Base-by-base conservation (phyloP, 108 stramenopile genomes). In the Pseudonitzschia delicatissima region DNA sequence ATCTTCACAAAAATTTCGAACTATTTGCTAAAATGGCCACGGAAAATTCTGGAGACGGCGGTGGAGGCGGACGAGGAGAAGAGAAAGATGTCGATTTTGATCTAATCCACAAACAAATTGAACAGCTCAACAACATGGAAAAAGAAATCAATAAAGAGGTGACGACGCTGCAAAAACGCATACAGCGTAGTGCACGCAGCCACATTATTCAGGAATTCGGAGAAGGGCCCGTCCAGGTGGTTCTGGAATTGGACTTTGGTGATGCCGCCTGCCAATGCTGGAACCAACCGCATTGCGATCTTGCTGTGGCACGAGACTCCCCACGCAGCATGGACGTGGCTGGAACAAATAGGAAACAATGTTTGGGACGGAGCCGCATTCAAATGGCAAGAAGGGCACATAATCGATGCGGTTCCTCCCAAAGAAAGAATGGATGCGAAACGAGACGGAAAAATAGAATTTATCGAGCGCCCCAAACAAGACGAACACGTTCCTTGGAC, bases 311-410 rank as follows among this genome's bases (percentile, higher is more conserved):
- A 75, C 42, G 78, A 79, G 42, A 78, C 82, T 1, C 82, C 82
- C 11, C 82, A 83, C 57, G 78, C 82, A 12, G 73, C 72, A 5
- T 83, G 82, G 82, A 77, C 73, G 18, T 71, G 65, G 59, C 35
- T 83, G 20, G 70, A 83, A 26, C 82, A 83, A 57, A 79, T 83
- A 32, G 49, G 52, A 71, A 69, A 69, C 25, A 57, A 68, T 15
- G 45, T 66, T 5, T 83, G 82, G 82, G 68, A 76, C 40, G 77
- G 68, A 5, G 76, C 78, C 13, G 25, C 32, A 12, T 71, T 83
- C 49, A 33, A 49, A 8, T 71, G 76, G 70, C 39, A 76, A 15
- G 71, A 70, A 34, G 66, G 66, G 50, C 62, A 60, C 47, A 57
- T 69, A 17, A 52, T 76, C 42, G 59, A 76, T 5, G 45, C 39